A percentile compares a stretch with the other conserved stretches of the same genome.
These are phyloP conservation scores for Trichoderma breve DNA, from an alignment of 2,329 filamentous ascomycete species.

Conservation along the genomic window DNA sequence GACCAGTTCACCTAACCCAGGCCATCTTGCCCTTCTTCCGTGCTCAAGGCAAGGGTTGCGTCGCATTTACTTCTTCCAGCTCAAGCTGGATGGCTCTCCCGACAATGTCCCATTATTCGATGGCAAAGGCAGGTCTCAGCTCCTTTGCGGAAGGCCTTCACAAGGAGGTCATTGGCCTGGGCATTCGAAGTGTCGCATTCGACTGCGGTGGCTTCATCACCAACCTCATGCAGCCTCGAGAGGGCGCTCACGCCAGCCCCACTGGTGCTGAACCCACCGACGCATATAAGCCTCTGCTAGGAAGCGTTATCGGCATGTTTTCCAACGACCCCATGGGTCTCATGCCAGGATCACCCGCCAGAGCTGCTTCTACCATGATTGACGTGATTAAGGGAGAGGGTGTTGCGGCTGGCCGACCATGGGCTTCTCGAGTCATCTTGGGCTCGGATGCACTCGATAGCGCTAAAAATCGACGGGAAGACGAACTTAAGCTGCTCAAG, in stretches of 20 bases:
- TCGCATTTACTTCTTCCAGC: slow-evolving; percentile 34
- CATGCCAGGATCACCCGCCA: slow-evolving; percentile 30
- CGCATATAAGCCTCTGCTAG: slow-evolving; percentile 27
- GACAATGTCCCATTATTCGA: slow-evolving; percentile 33
- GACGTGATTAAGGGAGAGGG: slow-evolving; percentile 33
- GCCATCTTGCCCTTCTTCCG: slow-evolving; percentile 31
- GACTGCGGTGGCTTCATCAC: slow-evolving; percentile 35
- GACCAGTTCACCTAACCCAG: slow-evolving; percentile 28
- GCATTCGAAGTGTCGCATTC: slow-evolving; percentile 31
- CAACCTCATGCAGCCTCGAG: slow-evolving; percentile 29
- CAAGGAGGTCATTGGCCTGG: slow-evolving; percentile 31
- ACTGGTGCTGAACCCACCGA: slow-evolving; percentile 14
- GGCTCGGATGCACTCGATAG: slow-evolving; percentile 32
- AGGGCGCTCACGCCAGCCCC: slow-evolving; percentile 16
- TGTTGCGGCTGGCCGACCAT: slow-evolving; percentile 25
- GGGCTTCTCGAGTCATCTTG: slow-evolving; percentile 31
- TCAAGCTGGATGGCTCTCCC: slow-evolving; percentile 31
- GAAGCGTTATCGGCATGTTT: slow-evolving; percentile 26
- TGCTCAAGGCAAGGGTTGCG: slow-evolving; percentile 25
- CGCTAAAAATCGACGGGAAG: slow-evolving; percentile 26
- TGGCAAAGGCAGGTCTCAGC: slow-evolving; percentile 32
- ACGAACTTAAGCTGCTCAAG: slow-evolving; percentile 24
- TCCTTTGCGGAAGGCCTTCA: slow-evolving; percentile 31
- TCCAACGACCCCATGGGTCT: slow-evolving; percentile 22
- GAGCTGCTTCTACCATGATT: slow-evolving; percentile 26